phyloP scores from a whole-genome alignment of 2,329 filamentous ascomycete species.

The Cryphonectria naterciae region DNA sequence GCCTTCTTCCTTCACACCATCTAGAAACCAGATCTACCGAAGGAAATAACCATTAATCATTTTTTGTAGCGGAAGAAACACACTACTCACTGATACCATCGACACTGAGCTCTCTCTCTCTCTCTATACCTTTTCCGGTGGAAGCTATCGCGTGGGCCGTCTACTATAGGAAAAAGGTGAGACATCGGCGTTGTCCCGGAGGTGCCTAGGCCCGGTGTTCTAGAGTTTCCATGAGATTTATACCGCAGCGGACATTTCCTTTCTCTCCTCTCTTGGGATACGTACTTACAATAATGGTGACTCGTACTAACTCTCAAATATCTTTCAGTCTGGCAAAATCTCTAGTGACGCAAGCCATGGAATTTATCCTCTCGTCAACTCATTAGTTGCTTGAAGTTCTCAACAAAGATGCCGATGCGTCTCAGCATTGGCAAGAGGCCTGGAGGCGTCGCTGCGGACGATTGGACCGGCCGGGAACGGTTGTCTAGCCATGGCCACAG shows the following conservation, averaged over 20 bases:
- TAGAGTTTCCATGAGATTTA: neutral
- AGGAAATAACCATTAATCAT: neutral
- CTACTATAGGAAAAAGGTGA: neutral
- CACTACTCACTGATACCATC: neutral
- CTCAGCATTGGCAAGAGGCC: conserved; percentile 3
- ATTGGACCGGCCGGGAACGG: neutral
- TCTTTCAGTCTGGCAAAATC: too few species aligned
- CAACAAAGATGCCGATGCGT: conserved; percentile 6
- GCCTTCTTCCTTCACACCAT: neutral
- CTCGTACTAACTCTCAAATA: too few species aligned
- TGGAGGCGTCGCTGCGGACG: neutral
- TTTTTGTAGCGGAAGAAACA: too few species aligned
- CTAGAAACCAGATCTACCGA: neutral
- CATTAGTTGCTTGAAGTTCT: neutral
- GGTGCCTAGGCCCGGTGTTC: neutral
- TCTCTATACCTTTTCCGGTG: conserved; percentile 6
- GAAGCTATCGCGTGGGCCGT: neutral
- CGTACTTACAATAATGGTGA: neutral
- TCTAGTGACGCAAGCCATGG: neutral
- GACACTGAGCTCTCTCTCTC: too few species aligned
- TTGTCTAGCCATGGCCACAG: neutral
- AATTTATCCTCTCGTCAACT: too few species aligned
- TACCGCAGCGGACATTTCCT: neutral
- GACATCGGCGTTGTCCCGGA: neutral
- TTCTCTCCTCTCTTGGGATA: neutral